These are phyloP conservation scores for Plenodomus biglobosus DNA, from an alignment of 2,329 filamentous ascomycete genomes.

Conservation along the genomic window DNA sequence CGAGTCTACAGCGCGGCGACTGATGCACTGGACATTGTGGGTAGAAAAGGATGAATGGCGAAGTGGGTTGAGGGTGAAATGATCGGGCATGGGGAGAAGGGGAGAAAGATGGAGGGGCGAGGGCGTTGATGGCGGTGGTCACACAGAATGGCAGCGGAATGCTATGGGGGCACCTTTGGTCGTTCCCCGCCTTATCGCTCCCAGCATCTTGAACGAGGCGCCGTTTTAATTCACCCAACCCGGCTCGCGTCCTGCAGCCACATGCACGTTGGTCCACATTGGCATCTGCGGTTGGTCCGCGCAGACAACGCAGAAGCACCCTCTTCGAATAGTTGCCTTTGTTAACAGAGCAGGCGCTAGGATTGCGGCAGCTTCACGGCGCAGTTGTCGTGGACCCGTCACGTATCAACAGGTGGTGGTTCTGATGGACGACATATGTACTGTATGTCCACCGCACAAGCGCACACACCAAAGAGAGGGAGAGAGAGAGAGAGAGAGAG, in stretches of 20 bases:
- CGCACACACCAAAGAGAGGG: background rate
- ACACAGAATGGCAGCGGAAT: constrained; percentile 30
- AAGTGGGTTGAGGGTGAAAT: constrained; percentile 12
- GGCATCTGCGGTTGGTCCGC: constrained; percentile 22
- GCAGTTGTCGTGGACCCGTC: constrained; percentile 10
- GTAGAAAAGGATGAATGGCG: constrained; percentile 6
- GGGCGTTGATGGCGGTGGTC: constrained; percentile 27
- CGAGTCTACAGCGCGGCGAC: constrained; percentile 32
- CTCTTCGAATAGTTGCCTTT: constrained; percentile 1
- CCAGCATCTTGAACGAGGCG: constrained; percentile 32
- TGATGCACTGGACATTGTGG: constrained; percentile 17
- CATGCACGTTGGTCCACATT: constrained; percentile 28
- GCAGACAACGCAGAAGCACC: constrained; percentile 13
- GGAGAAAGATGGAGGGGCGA: constrained; percentile 21
- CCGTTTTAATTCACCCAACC: constrained; percentile 30
- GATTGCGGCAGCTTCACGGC: constrained; percentile 9
- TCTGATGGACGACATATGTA: constrained; percentile 4
- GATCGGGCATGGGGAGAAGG: constrained; percentile 17
- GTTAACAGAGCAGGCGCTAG: constrained; percentile 4
- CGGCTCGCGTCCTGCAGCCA: constrained; percentile 33
- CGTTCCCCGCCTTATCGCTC: constrained; percentile 31
- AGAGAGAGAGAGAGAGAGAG: too few relatives aligned
- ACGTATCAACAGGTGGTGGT: constrained; percentile 15
- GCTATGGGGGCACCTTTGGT: constrained; percentile 28
- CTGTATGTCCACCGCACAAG: background rate